Base-by-base conservation (phyloP, 495 filamentous ascomycete genomes). In the Hyphodiscus hymeniophilus region DNA sequence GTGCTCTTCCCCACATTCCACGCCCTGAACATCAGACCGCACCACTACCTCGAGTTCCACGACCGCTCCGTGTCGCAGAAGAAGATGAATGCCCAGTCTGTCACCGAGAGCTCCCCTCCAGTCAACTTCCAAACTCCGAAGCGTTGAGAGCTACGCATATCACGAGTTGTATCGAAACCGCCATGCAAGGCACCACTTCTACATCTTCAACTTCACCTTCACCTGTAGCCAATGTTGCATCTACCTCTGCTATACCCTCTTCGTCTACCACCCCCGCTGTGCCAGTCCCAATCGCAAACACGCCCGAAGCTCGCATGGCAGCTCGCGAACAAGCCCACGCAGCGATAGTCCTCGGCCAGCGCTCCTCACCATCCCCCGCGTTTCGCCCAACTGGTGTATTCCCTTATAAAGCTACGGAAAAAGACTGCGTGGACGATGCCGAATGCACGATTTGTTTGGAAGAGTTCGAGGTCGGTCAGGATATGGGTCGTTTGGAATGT, bases 381-480 rank as follows among this genome's bases (percentile, higher is more conserved):
- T 33, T 30, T 12, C 61, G 72, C 11, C 60, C 65, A 45, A 74
- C 70, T 13, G 66, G 70, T 23, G 72, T 75, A 63, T 74, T 74
- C 41, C 71, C 67, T 36, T 97, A 92, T 59, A 69, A 67, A 15
- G 92, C 92, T 1, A 92, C 82, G 1, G 91, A 95, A 60, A 95
- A 96, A 66, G 92, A 98, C 62, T 92, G 87, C 57, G 68, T 89
- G 7, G 82, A 81, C 18, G 77, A 82, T 44, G 80, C 74, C 7
- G 92, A 98, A 64, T 98, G 92, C 61, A 84, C 87, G 2, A 96
- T 98, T 47, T 98, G 92, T 56, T 84, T 98, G 54, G 94, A 95
- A 63, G 94, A 98, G 56, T 97, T 94, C 60, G 84, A 86, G 56
- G 84, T 81, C 10, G 92, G 91, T 2, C 79, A 84, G 46, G 67